Conservation (phyloP, 2,329 filamentous ascomycete genomes). For the Aureobasidium namibiae region DNA sequence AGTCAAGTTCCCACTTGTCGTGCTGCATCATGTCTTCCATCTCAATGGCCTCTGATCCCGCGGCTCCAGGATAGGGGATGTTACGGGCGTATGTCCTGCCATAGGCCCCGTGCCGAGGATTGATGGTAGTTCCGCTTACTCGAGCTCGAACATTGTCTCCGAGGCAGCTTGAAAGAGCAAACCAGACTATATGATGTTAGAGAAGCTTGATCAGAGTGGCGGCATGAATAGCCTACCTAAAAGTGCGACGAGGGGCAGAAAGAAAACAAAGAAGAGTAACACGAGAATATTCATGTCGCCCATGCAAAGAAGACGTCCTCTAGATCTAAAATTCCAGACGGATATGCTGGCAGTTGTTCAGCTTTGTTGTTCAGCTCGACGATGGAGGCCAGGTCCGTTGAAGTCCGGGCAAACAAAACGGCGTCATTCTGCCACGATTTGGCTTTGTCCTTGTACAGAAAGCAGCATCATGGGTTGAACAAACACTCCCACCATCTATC, state of each 20-base stretch:
- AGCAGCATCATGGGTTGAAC: slow-evolving; percentile 14
- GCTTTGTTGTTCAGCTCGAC: not conserved
- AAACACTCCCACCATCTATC: not conserved
- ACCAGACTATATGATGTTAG: slow-evolving; percentile 31
- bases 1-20: slow-evolving; percentile 16
- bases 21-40: slow-evolving; percentile 51
- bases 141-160: slow-evolving; percentile 44
- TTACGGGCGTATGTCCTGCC: slow-evolving; percentile 48
- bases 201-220: not conserved
- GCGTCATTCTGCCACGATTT: slow-evolving; percentile 1
- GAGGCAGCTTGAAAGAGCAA: slow-evolving; percentile 48
- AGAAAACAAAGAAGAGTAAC: slow-evolving; percentile 12
- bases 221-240: slow-evolving; percentile 7
- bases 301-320: not conserved
- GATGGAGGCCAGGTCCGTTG: not conserved
- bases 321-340: not conserved
- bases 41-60: slow-evolving; percentile 55
- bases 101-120: slow-evolving; percentile 40
- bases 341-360: not conserved
- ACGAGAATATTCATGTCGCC: slow-evolving; percentile 7
- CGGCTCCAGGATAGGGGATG: slow-evolving; percentile 44
- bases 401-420: slow-evolving; percentile 4
- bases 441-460: not conserved
- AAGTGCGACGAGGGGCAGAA: slow-evolving; percentile 12
- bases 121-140: slow-evolving; percentile 33